Conservation (phyloP, 2,329 filamentous ascomycete species). For the Fusarium albosuccineum region DNA sequence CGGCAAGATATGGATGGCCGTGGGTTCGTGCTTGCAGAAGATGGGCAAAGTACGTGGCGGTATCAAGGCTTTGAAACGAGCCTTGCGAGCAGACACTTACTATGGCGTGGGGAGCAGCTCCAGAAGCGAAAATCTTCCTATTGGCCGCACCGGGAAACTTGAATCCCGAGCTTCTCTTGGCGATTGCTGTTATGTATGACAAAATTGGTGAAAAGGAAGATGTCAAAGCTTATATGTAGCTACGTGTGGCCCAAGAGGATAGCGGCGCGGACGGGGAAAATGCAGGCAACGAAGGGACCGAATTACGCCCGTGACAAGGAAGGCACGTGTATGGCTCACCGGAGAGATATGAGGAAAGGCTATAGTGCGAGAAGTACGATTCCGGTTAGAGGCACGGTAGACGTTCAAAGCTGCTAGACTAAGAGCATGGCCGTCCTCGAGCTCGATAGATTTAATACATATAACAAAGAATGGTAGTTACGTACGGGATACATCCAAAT, state of each 20-base stretch:
- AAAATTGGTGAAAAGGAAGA: slow-evolving; percentile 81
- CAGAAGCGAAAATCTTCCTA: slow-evolving; percentile 60
- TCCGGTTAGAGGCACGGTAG: slow-evolving; percentile 72
- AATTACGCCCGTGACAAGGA: slow-evolving; percentile 91
- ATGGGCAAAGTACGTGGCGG: slow-evolving; percentile 90
- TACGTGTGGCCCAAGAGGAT: slow-evolving; percentile 92
- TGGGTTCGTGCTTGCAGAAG: slow-evolving; percentile 90
- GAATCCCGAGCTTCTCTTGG: slow-evolving; percentile 90
- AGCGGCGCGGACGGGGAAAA: slow-evolving; percentile 64
- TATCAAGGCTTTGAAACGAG: slow-evolving; percentile 94
- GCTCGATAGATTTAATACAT: too few species aligned
- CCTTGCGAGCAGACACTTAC: slow-evolving; percentile 87
- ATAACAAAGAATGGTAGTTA: too few species aligned
- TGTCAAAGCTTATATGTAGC: slow-evolving; percentile 93
- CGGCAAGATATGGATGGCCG: slow-evolving; percentile 98
- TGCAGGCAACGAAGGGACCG: slow-evolving; percentile 70
- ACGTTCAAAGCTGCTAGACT: slow-evolving; percentile 46
- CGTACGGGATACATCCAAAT: too few species aligned
- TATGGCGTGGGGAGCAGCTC: slow-evolving; percentile 76
- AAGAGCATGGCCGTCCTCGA: too few species aligned
- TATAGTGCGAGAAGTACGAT: slow-evolving; percentile 86
- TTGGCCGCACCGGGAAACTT: slow-evolving; percentile 70
- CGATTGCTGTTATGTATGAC: slow-evolving; percentile 93
- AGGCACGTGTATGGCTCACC: slow-evolving; percentile 94
- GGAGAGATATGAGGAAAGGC: slow-evolving; percentile 95